These are phyloP conservation scores for Cyamopsis tetragonoloba DNA, from an alignment of 306 rosid genomes.

Conservation along the genomic window DNA sequence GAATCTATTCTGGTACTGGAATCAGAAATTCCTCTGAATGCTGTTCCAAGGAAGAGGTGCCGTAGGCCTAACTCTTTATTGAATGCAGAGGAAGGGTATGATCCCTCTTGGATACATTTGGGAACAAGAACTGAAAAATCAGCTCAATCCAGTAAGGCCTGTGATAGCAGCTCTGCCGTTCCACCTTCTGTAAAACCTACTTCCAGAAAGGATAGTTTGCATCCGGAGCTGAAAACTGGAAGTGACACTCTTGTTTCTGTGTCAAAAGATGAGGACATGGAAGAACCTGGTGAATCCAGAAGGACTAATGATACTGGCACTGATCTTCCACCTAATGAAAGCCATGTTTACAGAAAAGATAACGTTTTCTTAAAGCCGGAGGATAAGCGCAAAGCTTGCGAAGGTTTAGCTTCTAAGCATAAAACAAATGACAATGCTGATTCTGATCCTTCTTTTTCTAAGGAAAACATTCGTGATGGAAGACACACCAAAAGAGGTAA, in stretches of 20 bases:
- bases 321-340: conserved; percentile 25
- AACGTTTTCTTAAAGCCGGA: not conserved
- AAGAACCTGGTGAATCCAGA: conserved; percentile 13
- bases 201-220: conserved; percentile 19
- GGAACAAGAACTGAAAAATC: conserved; percentile 29
- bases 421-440: conserved; percentile 21
- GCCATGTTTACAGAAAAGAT: conserved; percentile 12
- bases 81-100: conserved; percentile 76
- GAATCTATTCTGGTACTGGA: conserved; percentile 19
- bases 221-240: conserved; percentile 12
- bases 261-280: conserved; percentile 9
- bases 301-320: not conserved
- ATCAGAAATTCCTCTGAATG: conserved; percentile 33
- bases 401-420: conserved; percentile 25
- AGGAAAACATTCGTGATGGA: conserved; percentile 17
- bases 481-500: conserved; percentile 31
- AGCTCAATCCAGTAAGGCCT: conserved; percentile 31
- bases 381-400: not conserved
- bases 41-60: conserved; percentile 54
- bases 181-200: conserved; percentile 25
- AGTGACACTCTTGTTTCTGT: conserved; percentile 12
- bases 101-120: conserved; percentile 39
- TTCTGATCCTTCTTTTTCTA: not conserved
- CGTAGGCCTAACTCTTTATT: conserved; percentile 68
- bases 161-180: not conserved